These are phyloP conservation scores for Pseudocercospora musae DNA, from an alignment of 2,329 filamentous ascomycete genomes.

Conservation along the genomic window DNA sequence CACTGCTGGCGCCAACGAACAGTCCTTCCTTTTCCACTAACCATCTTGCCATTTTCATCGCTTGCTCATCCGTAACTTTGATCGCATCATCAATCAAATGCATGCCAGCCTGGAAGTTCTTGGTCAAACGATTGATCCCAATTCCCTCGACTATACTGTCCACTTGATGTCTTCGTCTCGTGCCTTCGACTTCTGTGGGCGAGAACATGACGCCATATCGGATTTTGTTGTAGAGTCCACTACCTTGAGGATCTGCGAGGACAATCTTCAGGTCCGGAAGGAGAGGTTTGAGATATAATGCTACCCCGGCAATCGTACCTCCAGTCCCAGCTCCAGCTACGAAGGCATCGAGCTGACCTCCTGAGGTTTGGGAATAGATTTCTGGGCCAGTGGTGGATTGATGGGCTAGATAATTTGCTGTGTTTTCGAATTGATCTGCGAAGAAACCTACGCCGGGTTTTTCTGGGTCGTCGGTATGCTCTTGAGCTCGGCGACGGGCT, in stretches of 20 bases:
- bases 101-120: constrained; percentile 84
- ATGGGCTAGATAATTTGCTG: constrained; percentile 85
- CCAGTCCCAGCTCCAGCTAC: constrained; percentile 92
- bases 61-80: constrained; percentile 82
- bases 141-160: constrained; percentile 96
- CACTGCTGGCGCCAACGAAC: constrained; percentile 89
- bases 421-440: constrained; percentile 92
- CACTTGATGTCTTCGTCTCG: constrained; percentile 81
- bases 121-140: constrained; percentile 89
- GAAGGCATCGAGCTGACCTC: constrained; percentile 71
- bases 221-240: constrained; percentile 87
- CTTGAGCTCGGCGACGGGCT: constrained; percentile 69
- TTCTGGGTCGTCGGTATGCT: constrained; percentile 61
- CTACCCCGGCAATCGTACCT: constrained; percentile 85
- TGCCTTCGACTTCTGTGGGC: constrained; percentile 82
- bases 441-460: constrained; percentile 79
- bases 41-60: constrained; percentile 91
- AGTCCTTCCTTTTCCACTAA: constrained; percentile 93
- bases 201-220: constrained; percentile 96
- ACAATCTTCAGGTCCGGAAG: constrained; percentile 66
- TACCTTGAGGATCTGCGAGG: constrained; percentile 90
- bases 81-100: constrained; percentile 88
- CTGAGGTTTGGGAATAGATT: constrained; percentile 74
- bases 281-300: constrained; percentile 74
- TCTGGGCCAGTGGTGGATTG: constrained; percentile 81